Conservation (phyloP, 345 rosid species). For the Arabis hirsuta region DNA sequence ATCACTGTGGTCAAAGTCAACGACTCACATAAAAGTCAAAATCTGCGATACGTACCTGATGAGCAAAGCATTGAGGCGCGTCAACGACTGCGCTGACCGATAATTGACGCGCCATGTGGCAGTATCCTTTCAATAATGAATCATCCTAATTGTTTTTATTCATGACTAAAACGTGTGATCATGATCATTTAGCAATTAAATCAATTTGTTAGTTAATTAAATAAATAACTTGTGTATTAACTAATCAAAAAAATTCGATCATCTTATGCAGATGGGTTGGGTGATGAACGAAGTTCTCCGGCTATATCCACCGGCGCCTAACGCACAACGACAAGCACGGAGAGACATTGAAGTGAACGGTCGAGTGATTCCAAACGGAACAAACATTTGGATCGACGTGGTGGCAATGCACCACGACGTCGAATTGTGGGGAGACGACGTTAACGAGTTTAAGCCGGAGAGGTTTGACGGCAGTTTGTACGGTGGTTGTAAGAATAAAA, state of each 20-base stretch:
- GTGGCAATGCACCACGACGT: constrained; percentile 94
- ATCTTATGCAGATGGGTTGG: constrained; percentile 75
- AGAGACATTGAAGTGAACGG: constrained; percentile 58
- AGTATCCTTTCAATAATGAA: neutral
- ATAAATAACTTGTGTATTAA: neutral
- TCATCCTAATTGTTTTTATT: neutral
- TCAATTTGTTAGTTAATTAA: too few species aligned
- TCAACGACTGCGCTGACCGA: constrained; percentile 35
- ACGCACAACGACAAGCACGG: constrained; percentile 78
- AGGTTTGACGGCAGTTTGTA: constrained; percentile 65
- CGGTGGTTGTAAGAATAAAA: constrained; percentile 85
- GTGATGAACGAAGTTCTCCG: constrained; percentile 86
- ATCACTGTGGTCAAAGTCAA: constrained; percentile 27
- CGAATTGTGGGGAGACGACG: constrained; percentile 79
- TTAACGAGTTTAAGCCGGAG: constrained; percentile 76
- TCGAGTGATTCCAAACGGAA: constrained; percentile 60
- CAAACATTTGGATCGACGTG: constrained; percentile 89
- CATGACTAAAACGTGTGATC: constrained; percentile 32
- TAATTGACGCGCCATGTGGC: constrained; percentile 18
- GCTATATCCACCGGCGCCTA: constrained; percentile 81
- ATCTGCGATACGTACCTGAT: neutral
- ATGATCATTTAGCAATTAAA: neutral
- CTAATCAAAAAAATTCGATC: neutral
- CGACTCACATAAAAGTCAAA: constrained; percentile 31
- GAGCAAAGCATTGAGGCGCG: constrained; percentile 10